Evolutionary conservation across 2,329 filamentous ascomycete genomes (phyloP).

Genomic region (Tolypocladium tropicale): DNA sequence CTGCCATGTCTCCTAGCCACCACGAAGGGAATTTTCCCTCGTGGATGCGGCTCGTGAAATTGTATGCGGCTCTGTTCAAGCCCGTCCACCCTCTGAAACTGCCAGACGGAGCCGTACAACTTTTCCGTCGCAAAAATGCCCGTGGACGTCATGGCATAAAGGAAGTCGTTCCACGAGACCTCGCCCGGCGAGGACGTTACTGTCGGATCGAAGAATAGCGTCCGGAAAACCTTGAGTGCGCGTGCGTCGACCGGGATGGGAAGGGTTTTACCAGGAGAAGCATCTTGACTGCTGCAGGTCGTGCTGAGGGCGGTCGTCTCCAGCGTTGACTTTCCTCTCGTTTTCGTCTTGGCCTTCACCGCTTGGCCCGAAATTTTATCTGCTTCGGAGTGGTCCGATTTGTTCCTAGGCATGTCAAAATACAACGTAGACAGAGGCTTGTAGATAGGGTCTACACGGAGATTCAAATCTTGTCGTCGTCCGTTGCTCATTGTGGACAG

Average conservation of each 20-base stretch:
- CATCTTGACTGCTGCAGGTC: not conserved
- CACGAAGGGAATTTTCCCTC: constrained; percentile 36
- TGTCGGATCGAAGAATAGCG: constrained; percentile 30
- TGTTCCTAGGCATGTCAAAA: constrained; percentile 1
- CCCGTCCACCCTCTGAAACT: constrained; percentile 35
- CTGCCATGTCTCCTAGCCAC: constrained; percentile 36
- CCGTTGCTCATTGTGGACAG: not conserved
- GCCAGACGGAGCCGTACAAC: constrained; percentile 51
- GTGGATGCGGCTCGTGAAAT: constrained; percentile 51
- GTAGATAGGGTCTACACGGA: constrained; percentile 2
- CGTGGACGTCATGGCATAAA: constrained; percentile 37
- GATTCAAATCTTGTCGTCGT: not conserved
- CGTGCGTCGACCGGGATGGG: constrained; percentile 18
- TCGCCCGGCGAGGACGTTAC: constrained; percentile 31
- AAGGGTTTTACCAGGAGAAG: not conserved
- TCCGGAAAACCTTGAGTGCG: constrained; percentile 23
- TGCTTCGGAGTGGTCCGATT: not conserved
- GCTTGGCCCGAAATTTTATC: not conserved
- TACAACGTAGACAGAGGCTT: constrained; percentile 15
- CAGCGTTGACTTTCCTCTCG: constrained; percentile 3
- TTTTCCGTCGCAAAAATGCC: constrained; percentile 42
- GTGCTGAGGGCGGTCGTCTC: not conserved
- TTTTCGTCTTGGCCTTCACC: constrained; percentile 13
- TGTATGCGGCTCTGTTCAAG: constrained; percentile 40
- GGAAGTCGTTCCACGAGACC: constrained; percentile 41